Conservation (phyloP, 208 protist genomes). For the Acanthamoeba lenticulata region DNA sequence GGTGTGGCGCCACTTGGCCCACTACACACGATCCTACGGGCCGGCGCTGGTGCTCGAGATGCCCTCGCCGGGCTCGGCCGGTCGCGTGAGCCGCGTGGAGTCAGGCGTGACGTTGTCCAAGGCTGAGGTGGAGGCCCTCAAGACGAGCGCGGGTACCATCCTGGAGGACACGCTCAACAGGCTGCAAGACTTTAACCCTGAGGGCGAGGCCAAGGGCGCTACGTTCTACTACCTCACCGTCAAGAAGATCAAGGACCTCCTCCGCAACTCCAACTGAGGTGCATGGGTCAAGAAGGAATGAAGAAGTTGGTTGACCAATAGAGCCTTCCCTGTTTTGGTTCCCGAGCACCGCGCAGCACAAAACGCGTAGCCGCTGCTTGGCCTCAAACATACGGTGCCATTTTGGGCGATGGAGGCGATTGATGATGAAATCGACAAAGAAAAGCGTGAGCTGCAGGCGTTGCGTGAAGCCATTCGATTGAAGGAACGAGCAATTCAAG, state of each 20-base stretch:
- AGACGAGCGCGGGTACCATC: neutral
- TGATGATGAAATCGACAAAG: neutral
- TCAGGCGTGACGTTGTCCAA: conserved; percentile 2
- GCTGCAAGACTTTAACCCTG: conserved; percentile 8
- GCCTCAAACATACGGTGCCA: neutral
- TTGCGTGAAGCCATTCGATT: neutral
- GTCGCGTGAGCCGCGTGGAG: neutral
- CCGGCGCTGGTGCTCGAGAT: conserved; percentile 3
- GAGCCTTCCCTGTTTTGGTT: neutral
- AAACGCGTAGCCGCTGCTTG: no score
- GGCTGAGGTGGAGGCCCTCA: neutral
- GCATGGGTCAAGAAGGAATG: neutral
- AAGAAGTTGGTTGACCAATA: neutral
- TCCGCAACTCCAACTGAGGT: neutral
- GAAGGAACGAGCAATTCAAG: neutral
- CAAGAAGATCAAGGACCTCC: conserved; percentile 63
- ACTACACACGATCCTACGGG: conserved; percentile 40
- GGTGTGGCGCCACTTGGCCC: conserved; percentile 28
- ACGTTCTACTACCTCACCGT: conserved; percentile 62
- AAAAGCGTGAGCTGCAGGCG: neutral
- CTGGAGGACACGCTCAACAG: conserved; percentile 44
- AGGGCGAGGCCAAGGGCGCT: neutral
- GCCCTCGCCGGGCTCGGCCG: neutral
- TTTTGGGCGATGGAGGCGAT: neutral
- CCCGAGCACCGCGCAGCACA: no score